phyloP scores from a whole-genome alignment of 306 rosid genomes.

The Comarum palustre region DNA sequence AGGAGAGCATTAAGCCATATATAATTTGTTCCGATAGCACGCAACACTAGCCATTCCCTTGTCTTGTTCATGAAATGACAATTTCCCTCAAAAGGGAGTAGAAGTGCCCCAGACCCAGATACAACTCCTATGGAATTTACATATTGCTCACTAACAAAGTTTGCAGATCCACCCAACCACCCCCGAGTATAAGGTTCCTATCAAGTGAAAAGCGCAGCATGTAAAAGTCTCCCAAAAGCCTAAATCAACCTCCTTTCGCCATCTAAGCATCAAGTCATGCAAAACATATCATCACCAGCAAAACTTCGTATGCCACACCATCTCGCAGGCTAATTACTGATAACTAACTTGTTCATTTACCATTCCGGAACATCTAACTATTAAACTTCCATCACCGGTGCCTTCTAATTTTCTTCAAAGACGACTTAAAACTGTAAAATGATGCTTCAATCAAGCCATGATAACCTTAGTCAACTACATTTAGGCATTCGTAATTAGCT shows the following conservation, averaged over 20 bases:
- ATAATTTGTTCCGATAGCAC: neutral
- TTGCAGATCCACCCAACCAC: neutral
- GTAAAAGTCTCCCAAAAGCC: neutral
- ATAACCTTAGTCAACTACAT: neutral
- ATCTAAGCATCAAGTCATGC: constrained; percentile 1
- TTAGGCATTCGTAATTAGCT: neutral
- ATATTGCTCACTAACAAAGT: neutral
- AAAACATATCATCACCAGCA: neutral
- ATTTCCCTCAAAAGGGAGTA: neutral
- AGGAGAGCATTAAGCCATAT: neutral
- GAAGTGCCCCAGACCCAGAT: neutral
- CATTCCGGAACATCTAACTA: neutral
- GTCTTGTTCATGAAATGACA: neutral
- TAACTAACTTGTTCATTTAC: neutral
- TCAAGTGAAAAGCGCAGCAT: neutral
- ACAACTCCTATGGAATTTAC: neutral
- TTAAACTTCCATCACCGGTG: neutral
- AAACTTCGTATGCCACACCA: neutral
- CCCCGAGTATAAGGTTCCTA: neutral
- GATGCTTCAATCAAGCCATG: neutral
- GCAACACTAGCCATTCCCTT: neutral
- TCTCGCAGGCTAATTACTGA: neutral
- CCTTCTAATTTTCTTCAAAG: neutral
- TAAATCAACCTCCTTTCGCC: neutral
- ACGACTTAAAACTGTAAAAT: neutral